These are phyloP conservation scores for Carex sylvatica DNA, from an alignment of 202 grass and related monocot species.

Conservation along the genomic window DNA sequence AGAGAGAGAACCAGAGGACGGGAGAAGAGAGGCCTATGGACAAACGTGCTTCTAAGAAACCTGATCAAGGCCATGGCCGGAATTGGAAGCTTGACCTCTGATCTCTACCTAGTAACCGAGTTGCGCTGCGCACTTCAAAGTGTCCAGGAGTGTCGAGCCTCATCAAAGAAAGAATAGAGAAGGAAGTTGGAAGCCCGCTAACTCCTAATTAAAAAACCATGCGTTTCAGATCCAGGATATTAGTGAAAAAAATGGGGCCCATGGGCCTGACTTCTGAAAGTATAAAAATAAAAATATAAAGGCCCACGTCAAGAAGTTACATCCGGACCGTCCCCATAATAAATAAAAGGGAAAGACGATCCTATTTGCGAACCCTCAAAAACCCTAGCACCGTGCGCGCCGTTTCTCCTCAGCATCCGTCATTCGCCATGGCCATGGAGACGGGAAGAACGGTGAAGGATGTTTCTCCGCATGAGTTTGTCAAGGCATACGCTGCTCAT, in stretches of 20 bases:
- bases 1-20: slow-evolving; percentile 7
- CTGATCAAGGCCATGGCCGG: background rate
- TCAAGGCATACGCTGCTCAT: slow-evolving; percentile 60
- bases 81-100: background rate
- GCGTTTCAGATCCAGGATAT: background rate
- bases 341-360: background rate
- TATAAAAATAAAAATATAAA: background rate
- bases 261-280: background rate
- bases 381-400: slow-evolving; percentile 16
- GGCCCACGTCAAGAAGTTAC: background rate
- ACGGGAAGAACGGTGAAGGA: slow-evolving; percentile 56
- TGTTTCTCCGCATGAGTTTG: slow-evolving; percentile 56
- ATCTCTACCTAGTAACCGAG: background rate
- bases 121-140: background rate
- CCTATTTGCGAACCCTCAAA: background rate
- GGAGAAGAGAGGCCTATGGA: background rate
- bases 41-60: slow-evolving; percentile 15
- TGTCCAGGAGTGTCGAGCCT: background rate
- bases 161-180: background rate
- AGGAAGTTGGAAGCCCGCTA: background rate
- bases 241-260: background rate
- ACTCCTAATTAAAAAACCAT: background rate
- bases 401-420: background rate
- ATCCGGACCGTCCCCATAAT: slow-evolving; percentile 1
- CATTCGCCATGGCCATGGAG: slow-evolving; percentile 29